These are phyloP conservation scores for Delphinella strobiligena DNA, from an alignment of 2,329 filamentous ascomycete genomes.

Conservation along the genomic window DNA sequence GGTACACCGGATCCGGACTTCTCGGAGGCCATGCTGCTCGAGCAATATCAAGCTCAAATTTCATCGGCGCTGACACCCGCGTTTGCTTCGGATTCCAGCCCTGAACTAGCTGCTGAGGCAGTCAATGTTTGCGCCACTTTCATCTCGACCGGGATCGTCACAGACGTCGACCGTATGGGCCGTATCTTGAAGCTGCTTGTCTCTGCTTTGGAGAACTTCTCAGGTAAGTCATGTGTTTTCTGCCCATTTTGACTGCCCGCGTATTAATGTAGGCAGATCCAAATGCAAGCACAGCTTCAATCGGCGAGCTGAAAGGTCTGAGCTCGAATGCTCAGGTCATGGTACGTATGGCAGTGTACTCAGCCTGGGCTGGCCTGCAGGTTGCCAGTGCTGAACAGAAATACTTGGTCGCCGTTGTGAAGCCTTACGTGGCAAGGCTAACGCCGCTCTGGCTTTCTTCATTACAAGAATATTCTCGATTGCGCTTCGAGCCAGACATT, in stretches of 20 bases:
- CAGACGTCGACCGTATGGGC: conserved; percentile 96
- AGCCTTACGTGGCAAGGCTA: conserved; percentile 77
- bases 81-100: conserved; percentile 89
- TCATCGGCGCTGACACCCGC: conserved; percentile 92
- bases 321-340: conserved; percentile 96
- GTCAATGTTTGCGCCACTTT: conserved; percentile 98
- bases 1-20: conserved; percentile 94
- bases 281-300: conserved; percentile 69
- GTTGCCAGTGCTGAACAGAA: conserved; percentile 87
- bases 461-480: conserved; percentile 79
- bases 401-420: conserved; percentile 78
- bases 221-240: conserved; percentile 43
- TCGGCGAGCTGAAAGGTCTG: conserved; percentile 83
- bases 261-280: not conserved
- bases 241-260: too few species aligned
- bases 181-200: conserved; percentile 91
- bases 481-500: conserved; percentile 94
- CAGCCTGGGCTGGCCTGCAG: conserved; percentile 93
- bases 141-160: conserved; percentile 93
- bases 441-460: conserved; percentile 92
- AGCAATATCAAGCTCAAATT: conserved; percentile 98
- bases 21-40: conserved; percentile 86
- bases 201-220: conserved; percentile 83
- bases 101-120: conserved; percentile 87
- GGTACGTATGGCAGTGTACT: conserved; percentile 96